These are phyloP conservation scores for Claviceps monticola DNA, from an alignment of 2,329 filamentous ascomycete genomes.

Conservation along the genomic window DNA sequence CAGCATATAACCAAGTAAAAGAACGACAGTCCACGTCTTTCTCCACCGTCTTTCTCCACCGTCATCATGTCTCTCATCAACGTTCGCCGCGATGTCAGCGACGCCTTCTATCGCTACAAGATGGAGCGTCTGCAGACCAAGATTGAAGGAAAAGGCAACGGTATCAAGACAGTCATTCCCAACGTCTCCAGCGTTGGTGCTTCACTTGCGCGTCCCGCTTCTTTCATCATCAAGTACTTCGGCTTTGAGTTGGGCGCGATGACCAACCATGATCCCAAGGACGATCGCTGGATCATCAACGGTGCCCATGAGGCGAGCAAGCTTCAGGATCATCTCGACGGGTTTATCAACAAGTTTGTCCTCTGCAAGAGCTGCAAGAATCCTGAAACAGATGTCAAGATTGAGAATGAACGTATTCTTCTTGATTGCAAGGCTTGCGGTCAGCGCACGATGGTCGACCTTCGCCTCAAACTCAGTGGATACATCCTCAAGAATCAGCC, in stretches of 20 bases:
- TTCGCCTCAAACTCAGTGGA: constrained; percentile 87
- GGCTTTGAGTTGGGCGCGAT: constrained; percentile 97
- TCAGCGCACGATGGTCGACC: constrained; percentile 79
- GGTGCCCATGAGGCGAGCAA: constrained; percentile 89
- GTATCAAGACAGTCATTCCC: constrained; percentile 97
- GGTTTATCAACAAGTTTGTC: constrained; percentile 97
- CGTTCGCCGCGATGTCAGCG: constrained; percentile 93
- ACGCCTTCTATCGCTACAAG: constrained; percentile 99
- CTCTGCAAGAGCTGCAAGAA: constrained; percentile 99
- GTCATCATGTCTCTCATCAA: constrained; percentile 93
- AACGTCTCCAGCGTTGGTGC: constrained; percentile 89
- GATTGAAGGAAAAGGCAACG: constrained; percentile 99
- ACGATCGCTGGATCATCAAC: constrained; percentile 99
- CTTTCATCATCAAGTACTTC: constrained; percentile 99
- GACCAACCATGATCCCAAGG: constrained; percentile 92
- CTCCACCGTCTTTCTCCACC: constrained; percentile 15
- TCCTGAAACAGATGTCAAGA: constrained; percentile 88
- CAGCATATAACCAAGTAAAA: not conserved
- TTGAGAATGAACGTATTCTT: constrained; percentile 84
- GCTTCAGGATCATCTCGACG: constrained; percentile 95
- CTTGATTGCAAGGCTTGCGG: constrained; percentile 99
- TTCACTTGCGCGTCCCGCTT: constrained; percentile 80
- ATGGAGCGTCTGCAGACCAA: constrained; percentile 98
- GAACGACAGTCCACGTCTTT: constrained; percentile 6
- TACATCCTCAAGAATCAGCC: constrained; percentile 96